A percentile compares a stretch with the other conserved stretches of the same genome.
Evolutionary conservation across 257 asterid genomes (phyloP).

Genomic region (Ophiorrhiza pumila): DNA sequence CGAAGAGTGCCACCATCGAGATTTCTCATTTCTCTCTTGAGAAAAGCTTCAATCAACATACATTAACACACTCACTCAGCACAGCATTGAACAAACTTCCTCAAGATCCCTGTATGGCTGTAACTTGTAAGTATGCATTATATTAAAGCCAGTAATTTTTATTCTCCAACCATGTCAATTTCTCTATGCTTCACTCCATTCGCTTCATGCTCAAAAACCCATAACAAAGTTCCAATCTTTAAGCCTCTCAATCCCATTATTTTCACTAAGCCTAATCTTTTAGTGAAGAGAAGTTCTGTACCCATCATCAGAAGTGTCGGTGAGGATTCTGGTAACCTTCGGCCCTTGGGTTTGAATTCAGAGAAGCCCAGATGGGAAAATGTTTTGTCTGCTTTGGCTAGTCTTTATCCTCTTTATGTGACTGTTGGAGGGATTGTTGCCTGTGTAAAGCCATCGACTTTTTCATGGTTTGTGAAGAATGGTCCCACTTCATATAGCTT

Average conservation of each 20-base stretch:
- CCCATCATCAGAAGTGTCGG: conserved; percentile 18
- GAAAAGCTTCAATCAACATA: no score
- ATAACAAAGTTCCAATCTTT: conserved; percentile 25
- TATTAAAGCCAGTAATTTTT: no score
- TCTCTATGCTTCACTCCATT: conserved; percentile 45
- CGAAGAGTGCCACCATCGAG: not conserved
- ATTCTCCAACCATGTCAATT: conserved; percentile 37
- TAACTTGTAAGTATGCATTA: no score
- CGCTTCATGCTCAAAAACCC: conserved; percentile 25
- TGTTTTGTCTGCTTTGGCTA: conserved; percentile 56
- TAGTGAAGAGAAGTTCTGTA: conserved; percentile 12
- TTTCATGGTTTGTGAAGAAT: conserved; percentile 68
- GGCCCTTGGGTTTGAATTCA: conserved; percentile 20
- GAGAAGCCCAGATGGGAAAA: conserved; percentile 63
- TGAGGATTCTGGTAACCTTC: conserved; percentile 23
- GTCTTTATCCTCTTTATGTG: conserved; percentile 82
- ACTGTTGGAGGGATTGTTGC: conserved; percentile 74
- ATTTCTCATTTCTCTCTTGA: no score
- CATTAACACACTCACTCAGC: no score
- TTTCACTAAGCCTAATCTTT: conserved; percentile 21
- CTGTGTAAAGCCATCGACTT: conserved; percentile 57
- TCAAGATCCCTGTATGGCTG: not conserved
- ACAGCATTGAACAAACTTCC: not conserved
- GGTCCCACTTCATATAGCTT: conserved; percentile 71
- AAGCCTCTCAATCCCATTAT: conserved; percentile 31